Base-by-base conservation (phyloP, 106 monocot genomes). In the Gastrodia elata region DNA sequence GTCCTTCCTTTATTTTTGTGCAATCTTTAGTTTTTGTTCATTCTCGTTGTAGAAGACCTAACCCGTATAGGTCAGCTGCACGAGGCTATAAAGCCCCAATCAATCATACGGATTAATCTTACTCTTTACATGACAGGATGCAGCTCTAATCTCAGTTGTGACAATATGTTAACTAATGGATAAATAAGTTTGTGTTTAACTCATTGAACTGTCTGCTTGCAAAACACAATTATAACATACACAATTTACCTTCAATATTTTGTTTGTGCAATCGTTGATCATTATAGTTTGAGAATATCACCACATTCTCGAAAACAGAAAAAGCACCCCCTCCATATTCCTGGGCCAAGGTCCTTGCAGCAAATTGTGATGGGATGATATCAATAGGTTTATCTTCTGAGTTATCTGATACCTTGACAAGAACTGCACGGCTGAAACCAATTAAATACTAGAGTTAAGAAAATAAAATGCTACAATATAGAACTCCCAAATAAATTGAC, bases 271-370 rank as follows among this genome's bases (percentile, higher is more conserved):
- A 68, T 16, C 90, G 79, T 67, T 98, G 97, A 75, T 98, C 97
- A 77, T 86, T 83, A 58, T 91, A 93, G 76, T 98, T 98, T 44
- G 93, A 92, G 71, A 93, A 98, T 44, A 93, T 77, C 72, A 98
- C 65, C 38, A 77, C 48, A 68, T 84, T 48, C 38, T 83, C 81
- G n/a, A 43, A 76, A 16, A 93, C 88, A 41, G 87, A 70, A 81
- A 93, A 93, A 14, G 93, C 77, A 71, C 88, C 88, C 18, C 90
- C 97, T 57, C 93, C 97, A 82, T 93, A 98, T 36, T 98, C 97
- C 77, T 98, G 97, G 4, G 90, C 97, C 83, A 81, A 76, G 32
- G 97, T 98, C 26, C 93, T 78, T 39, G 80, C 86, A 61, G 84
- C 77, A 87, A 87, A 98, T 8, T 79, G 81, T 71, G 67, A 26